Base-by-base conservation (phyloP, 108 stramenopile species). In the Skeletonema costatum region DNA sequence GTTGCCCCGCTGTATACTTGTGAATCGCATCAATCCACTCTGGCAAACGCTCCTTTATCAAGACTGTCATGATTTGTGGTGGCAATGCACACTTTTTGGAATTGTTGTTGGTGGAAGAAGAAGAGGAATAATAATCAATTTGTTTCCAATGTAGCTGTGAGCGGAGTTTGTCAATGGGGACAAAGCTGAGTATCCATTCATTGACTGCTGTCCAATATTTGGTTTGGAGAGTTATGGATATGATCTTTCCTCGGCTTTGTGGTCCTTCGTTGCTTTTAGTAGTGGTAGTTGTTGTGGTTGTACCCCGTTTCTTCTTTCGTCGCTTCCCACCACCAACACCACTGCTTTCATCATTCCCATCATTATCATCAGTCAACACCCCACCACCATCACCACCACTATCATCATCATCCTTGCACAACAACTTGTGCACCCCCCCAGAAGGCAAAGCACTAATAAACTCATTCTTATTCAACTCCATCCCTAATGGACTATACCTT, bases 401-500 rank as follows among this genome's bases (percentile, higher is more conserved):
- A 31, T 31, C 12, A 41, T 30, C 67, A 32, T n/a, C 17, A 11
- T 44, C 30, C 44, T 72, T 72, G 71, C 64, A 64, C 39, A 80
- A 69, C 4, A 46, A 25, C 17, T 65, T 78, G 42, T 79, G 79
- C n/a, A 88, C 85, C 12, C 76, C 71, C 48, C 44, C 72, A 14
- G 85, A 65, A 77, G 77, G 63, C 41, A 77, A 32, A 13, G 80
- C 82, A 70, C 91, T 72, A 31, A 89, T 66, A 51, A 53, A 77
- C 16, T 90, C 86, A 66, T 87, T 86, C 29, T 68, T 75, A 2
- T 86, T 64, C 25, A 95, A 67, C 80, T 95, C 94, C 19, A 83
- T 78, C 8, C 92, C 94, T 29, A 80, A 50, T 0, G 94, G 94
- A 84, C 90, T 92, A 32, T 77, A 81, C 31, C 82, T 68, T 7